Evolutionary conservation across 2,329 filamentous ascomycete species (phyloP), one percentile per base, ranked within the genome.

Genomic region (Xylariales sp.): DNA sequence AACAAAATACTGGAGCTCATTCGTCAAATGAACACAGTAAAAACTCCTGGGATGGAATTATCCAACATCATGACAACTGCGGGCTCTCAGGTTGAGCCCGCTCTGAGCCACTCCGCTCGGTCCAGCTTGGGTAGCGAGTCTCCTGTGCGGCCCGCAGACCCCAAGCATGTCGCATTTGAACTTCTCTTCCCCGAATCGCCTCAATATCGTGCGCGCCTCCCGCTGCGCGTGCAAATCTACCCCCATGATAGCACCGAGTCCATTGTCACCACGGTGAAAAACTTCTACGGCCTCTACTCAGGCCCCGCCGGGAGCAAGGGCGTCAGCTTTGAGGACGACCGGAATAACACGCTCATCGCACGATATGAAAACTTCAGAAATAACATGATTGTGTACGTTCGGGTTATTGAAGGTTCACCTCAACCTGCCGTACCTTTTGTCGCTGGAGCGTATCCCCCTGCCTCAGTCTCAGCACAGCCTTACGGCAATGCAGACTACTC

Each of bases 191-290:
- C 76, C 38, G 77, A 85, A 51, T 75, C 77, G 21, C 78, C 80
- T 43, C 77, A 83, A 57, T 79, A 78, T 52, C 78, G 80, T 52
- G 85, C 84, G 65, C 82, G 86, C 56, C 71, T 90, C 49, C 85
- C 86, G n/a, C 83, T 91, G 78, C 75, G 85, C 54, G 85, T 91
- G 38, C 86, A 94, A 56, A 96, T 98, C 51, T 95, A 85, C 56
- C 88, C 88, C 32, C 90, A 97, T 63, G 93, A 98, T 69, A 90
- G 88, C 37, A 97, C 91, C 16, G 91, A 97, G 59, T 96, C 90
- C 24, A 98, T 98, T 66, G 88, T 97, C 47, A 93, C 89, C 12
- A 97, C 93, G 2, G 91, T 97, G 57, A 97, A 95, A 76, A 97
- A 96, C 71, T 97, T 97, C 69, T 97, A 95, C 60, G 93, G 93